A percentile compares a stretch with the other conserved stretches of the same genome.
Conservation (phyloP, 257 asterid genomes). For the Solanum paucissectum region DNA sequence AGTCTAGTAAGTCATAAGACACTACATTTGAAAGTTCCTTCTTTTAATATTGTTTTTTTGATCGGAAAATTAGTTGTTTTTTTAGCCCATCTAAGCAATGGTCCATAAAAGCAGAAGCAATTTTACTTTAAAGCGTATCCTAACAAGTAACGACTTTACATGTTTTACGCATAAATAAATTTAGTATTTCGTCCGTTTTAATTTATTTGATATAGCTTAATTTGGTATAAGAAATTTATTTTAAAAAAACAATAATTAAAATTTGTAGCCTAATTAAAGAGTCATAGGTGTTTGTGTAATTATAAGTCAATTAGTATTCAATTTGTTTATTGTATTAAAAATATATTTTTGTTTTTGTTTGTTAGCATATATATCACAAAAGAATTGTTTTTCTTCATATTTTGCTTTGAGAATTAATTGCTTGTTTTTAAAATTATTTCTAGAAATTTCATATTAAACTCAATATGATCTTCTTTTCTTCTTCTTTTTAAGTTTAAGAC, state of each 20-base stretch:
- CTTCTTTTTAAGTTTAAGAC: background rate
- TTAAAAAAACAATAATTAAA: no score
- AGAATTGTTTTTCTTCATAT: background rate
- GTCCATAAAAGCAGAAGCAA: conserved; percentile 41
- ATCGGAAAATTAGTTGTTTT: no score
- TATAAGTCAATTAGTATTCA: background rate
- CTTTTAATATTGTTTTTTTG: no score
- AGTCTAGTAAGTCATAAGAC: background rate
- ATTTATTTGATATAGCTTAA: no score
- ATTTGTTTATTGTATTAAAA: no score
- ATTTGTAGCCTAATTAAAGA: no score
- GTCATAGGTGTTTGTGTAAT: background rate
- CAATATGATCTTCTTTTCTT: background rate
- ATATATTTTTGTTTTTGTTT: no score
- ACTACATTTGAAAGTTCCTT: background rate
- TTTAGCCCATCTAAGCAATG: conserved; percentile 25
- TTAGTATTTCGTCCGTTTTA: accelerated
- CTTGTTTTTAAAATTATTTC: background rate
- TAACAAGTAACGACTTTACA: conserved; percentile 66
- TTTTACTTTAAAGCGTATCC: background rate
- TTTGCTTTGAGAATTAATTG: background rate
- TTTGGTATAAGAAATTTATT: no score
- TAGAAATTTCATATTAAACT: background rate
- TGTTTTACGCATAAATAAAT: background rate
- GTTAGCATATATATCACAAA: background rate